Evolutionary conservation across 2,329 filamentous ascomycete genomes (phyloP), one percentile per base, ranked within the genome.

Genomic region (Nothophoma quercina): DNA sequence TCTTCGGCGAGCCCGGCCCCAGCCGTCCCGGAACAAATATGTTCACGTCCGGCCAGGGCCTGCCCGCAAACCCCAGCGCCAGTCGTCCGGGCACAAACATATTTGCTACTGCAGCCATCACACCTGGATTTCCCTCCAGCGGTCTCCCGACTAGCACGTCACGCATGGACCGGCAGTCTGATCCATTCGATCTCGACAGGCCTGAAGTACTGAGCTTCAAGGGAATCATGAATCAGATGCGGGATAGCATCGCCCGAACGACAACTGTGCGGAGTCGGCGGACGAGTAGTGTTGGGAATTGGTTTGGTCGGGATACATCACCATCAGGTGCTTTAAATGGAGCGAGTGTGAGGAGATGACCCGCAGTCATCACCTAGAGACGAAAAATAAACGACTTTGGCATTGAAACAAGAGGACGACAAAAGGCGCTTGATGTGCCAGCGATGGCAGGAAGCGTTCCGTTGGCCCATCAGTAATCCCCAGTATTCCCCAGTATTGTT

Each of bases 171-270:
- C 68, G 73, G 12, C 71, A 75, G 32, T 75, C 72, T 1, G 74
- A 76, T 48, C 74, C 74, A 0, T 76, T 76, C 35, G 74, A 76
- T 48, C 67, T 76, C 12, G 74, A 76, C 45, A 61, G 71, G 10
- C 74, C 74, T 8, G 74, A 76, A 51, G 67, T 76, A 7, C 59
- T 76, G 7, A 68, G 69, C 1, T 72, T 74, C 38, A 65, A 69
- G 4, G 59, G 56, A 32, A 64, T 71, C 13, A 54, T 62, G 32
- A 66, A 63, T 10, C 59, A 69, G 40, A 67, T 72, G 25, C 59
- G 62, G 21, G 65, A 56, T 2, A 73, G 67, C 40, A 59, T 72
- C 10, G 68, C 65, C 7, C 58, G 69, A 28, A 63, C 68, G 39
- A 58, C 60, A 6, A 68, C 68, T 13, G 23, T 45, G 16, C 58